Evolutionary conservation across 192 early-diverging fungal species (phyloP).

Genomic region (Glomus cerebriforme): DNA sequence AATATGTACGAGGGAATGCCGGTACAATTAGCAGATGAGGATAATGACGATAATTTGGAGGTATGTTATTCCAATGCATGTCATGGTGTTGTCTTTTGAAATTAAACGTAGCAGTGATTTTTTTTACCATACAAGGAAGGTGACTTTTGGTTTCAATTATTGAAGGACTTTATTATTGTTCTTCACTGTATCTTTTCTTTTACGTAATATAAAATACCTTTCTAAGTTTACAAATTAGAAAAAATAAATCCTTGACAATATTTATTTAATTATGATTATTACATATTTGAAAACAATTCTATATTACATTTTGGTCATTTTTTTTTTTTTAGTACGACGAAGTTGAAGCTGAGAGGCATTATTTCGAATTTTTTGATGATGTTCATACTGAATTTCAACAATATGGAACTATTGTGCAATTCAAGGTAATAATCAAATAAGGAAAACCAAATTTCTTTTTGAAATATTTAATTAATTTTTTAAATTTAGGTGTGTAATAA

Average conservation of each 20-base stretch:
- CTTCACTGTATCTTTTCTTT: not conserved
- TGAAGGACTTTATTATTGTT: not conserved
- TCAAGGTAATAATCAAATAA: conserved; percentile 35
- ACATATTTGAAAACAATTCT: not conserved
- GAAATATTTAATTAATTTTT: too few relatives aligned
- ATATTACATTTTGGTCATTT: conserved; percentile 1
- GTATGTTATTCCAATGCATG: conserved; percentile 12
- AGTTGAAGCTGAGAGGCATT: conserved; percentile 39
- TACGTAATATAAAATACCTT: not conserved
- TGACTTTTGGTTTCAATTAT: not conserved
- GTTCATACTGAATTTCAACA: conserved; percentile 41
- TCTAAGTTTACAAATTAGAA: not conserved
- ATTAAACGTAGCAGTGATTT: not conserved
- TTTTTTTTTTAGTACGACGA: conserved; percentile 38
- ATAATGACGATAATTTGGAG: conserved; percentile 39
- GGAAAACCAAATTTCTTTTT: not conserved
- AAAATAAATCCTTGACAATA: conserved; percentile 12
- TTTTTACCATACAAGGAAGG: not conserved
- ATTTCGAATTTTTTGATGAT: conserved; percentile 48
- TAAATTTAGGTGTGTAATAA: conserved; percentile 43
- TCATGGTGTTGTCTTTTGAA: not conserved
- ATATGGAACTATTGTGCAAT: conserved; percentile 45
- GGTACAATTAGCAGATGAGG: conserved; percentile 28
- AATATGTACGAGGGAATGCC: conserved; percentile 49
- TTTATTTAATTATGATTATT: not conserved